phyloP scores from a whole-genome alignment of 805 yeast species.

The Kodamaea sagamina region DNA sequence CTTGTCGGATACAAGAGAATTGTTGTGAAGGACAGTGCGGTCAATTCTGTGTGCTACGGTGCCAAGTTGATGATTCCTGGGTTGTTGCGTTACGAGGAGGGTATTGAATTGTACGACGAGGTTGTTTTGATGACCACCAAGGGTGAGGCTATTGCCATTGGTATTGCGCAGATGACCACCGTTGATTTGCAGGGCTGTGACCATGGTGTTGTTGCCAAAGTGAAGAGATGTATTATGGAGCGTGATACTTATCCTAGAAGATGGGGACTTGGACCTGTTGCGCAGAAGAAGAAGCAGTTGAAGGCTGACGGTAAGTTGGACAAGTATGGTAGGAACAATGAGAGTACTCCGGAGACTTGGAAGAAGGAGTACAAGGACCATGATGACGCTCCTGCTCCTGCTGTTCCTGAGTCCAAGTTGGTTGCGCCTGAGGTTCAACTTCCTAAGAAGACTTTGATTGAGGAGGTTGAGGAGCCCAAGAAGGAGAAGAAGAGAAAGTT shows the following conservation, averaged over 20 bases:
- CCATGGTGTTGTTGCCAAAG: slow-evolving; percentile 98
- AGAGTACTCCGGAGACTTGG: slow-evolving; percentile 93
- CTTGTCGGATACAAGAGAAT: slow-evolving; percentile 95
- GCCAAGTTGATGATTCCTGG: slow-evolving; percentile 99
- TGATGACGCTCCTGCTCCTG: slow-evolving; percentile 58
- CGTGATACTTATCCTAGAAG: slow-evolving; percentile 98
- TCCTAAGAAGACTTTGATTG: slow-evolving; percentile 53
- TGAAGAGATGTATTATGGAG: slow-evolving; percentile 99
- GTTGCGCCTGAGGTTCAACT: slow-evolving; percentile 46
- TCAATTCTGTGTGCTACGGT: slow-evolving; percentile 97
- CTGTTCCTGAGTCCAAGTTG: slow-evolving; percentile 56
- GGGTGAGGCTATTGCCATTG: slow-evolving; percentile 99
- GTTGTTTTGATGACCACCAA: slow-evolving; percentile 97
- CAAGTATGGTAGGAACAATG: slow-evolving; percentile 91
- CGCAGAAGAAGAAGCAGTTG: slow-evolving; percentile 97
- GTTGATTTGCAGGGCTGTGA: slow-evolving; percentile 96
- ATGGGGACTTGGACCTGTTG: slow-evolving; percentile 99
- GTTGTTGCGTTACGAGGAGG: slow-evolving; percentile 94
- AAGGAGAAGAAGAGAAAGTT: slow-evolving; percentile 55
- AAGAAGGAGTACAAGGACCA: slow-evolving; percentile 78
- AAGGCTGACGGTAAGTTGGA: slow-evolving; percentile 97
- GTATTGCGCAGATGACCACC: slow-evolving; percentile 98
- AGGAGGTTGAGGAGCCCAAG: slow-evolving; percentile 33
- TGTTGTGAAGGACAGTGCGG: slow-evolving; percentile 92
- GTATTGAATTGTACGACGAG: slow-evolving; percentile 95